Base-by-base conservation (phyloP, 2,329 filamentous ascomycete species). In the Scytalidium lignicola region DNA sequence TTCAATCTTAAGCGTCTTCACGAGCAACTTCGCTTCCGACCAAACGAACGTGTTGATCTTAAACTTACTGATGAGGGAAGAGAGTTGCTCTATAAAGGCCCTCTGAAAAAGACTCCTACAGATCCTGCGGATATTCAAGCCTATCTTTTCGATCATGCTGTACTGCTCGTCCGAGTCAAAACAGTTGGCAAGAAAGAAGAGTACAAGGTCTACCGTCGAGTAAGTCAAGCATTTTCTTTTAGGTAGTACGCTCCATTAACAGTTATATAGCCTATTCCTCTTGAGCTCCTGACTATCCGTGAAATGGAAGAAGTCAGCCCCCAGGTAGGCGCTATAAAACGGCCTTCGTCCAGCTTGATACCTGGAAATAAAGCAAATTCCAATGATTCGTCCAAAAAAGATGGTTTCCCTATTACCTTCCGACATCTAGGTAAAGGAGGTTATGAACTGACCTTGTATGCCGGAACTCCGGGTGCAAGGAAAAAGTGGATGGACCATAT, bases 401-500 rank as follows among this genome's bases (percentile, higher is more conserved):
- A 95, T 59, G 90, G 88, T 43, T 95, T 89, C 71, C 93, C 93
- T 0, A 95, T 99, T 53, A 97, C 92, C 2, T 99, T 99, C 76
- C 85, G 88, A 58, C 90, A 96, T 74, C 78, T 99, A 51, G 93
- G 93, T 44, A 96, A 95, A 69, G 91, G 90, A 47, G 93, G 92
- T 26, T 99, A 96, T 64, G 92, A 96, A 65, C 74, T 90, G 61
- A 93, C 91, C 3, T 76, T 99, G 3, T 97, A 86, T 67, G 92
- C 90, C 43, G 83, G 86, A 9, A 95, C 89, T 51, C 85, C 89
- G 58, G 86, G 89, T 8, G 88, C 90, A 21, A 81, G 93, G 51
- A 89, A 92, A 67, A 99, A 97, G 70, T 99, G 93, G 86, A 90
- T 99, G 65, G 91, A 99, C 70, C 85, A 89, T 62, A 96, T 99